A percentile compares a stretch with the other conserved stretches of the same genome.
Evolutionary conservation across 2,329 filamentous ascomycete genomes (phyloP).

Genomic region (Diaporthe ampelina): DNA sequence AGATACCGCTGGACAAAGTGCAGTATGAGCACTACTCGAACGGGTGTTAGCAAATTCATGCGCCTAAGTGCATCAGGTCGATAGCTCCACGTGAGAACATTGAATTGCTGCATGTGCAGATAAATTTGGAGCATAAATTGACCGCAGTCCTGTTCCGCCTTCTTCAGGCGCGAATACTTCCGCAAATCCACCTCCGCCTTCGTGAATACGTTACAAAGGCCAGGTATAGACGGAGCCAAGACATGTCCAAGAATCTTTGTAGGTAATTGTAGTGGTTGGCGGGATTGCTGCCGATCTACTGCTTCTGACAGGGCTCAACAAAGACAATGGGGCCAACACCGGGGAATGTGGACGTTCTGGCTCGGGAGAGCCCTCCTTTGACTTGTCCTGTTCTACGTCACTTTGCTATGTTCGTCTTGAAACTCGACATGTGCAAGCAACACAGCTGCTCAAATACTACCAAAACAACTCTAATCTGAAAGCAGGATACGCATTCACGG

Average conservation of each 20-base stretch:
- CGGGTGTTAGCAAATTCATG: too few species aligned
- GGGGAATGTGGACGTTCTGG: background rate
- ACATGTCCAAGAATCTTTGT: background rate
- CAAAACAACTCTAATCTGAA: too few species aligned
- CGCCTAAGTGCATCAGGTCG: too few species aligned
- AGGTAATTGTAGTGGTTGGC: background rate
- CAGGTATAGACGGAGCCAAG: background rate
- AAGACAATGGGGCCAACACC: background rate
- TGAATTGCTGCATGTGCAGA: too few species aligned
- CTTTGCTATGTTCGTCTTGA: background rate
- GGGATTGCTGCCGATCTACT: background rate
- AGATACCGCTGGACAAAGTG: too few species aligned
- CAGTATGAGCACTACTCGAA: too few species aligned
- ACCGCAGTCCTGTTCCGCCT: background rate
- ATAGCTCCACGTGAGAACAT: too few species aligned
- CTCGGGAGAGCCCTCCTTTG: background rate
- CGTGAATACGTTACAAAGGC: background rate
- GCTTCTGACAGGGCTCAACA: background rate
- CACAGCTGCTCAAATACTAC: background rate
- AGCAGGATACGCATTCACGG: too few species aligned
- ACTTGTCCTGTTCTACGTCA: background rate
- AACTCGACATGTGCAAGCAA: background rate
- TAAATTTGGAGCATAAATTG: background rate
- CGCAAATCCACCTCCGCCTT: background rate
- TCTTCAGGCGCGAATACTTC: too few species aligned